Base-by-base conservation (phyloP, 2,329 filamentous ascomycete species). In the Fusarium bulbicola region DNA sequence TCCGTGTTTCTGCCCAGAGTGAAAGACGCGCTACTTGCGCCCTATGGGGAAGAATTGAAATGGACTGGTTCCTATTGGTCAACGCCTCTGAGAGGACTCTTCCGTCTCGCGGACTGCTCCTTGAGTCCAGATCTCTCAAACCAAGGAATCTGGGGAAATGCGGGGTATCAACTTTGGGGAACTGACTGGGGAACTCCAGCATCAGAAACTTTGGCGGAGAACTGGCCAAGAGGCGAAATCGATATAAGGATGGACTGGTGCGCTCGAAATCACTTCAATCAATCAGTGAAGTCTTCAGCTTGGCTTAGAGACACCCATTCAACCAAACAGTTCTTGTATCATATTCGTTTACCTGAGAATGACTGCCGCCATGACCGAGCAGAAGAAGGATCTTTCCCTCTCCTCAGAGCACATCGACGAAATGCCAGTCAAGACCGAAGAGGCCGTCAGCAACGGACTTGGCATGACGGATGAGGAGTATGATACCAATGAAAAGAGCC, bases 401-500 rank as follows among this genome's bases (percentile, higher is more conserved):
- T 59, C 56, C 1, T 59, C 34, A 6, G 42, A 59, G 42, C 56
- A 49, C 20, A 20, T 59, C 14, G 56, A 59, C 18, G 42, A 49
- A 5, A n/a, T 37, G 12, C 56, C 56, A 20, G 18, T 12, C 15
- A 39, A 49, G 16, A 15, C 30, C 12, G 32, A 49, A 59, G 56
- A 59, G 4, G 11, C 56, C 7, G 3, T 30, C 2, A 16, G 20
- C 16, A 39, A 59, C 6, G 43, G 28, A 18, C 24, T 59, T 8
- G 26, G 56, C 15, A 59, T 59, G 42, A 59, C 56, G 1, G 26
- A 59, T 3, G 34, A 59, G 24, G 2, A 59, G 12, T 59, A 49
- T 11, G 56, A 39, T 6, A 18, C 42, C 8, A 46, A 57, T 3
- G 73, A 76, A 46, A 75, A 69, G 58, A 66, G 59, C 7, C 46